Evolutionary conservation across 176 grass and related monocot species (phyloP).

Genomic region (Themeda triandra): DNA sequence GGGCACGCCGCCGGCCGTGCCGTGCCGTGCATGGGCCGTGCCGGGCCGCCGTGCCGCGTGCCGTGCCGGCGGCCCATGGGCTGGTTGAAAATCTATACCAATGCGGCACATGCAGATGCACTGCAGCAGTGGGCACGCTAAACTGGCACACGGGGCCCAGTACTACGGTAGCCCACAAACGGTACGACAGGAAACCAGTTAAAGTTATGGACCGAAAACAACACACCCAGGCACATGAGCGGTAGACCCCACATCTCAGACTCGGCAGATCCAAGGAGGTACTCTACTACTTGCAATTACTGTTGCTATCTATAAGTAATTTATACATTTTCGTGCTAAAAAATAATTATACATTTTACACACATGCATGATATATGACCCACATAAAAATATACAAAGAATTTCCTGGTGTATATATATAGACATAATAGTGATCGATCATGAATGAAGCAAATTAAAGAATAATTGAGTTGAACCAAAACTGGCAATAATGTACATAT

Average conservation of each 20-base stretch:
- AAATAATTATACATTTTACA: too few species aligned
- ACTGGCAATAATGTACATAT: constrained; percentile 18
- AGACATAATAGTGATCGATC: background rate
- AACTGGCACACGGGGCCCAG: background rate
- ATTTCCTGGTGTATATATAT: background rate
- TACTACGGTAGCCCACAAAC: background rate
- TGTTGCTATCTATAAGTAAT: too few species aligned
- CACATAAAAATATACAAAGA: too few species aligned
- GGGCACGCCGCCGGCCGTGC: too few species aligned
- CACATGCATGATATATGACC: too few species aligned
- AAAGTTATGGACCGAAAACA: background rate
- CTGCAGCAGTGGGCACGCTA: background rate
- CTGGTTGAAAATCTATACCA: too few species aligned
- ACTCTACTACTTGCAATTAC: background rate
- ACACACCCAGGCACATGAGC: background rate
- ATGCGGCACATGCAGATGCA: background rate
- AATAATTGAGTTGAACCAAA: constrained; percentile 8
- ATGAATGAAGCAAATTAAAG: background rate
- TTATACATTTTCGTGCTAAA: too few species aligned
- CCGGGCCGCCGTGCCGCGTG: too few species aligned
- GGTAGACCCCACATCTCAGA: background rate
- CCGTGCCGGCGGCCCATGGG: too few species aligned
- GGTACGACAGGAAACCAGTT: background rate
- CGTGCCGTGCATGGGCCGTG: too few species aligned
- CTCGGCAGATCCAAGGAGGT: too few species aligned